A percentile compares a stretch with the other conserved stretches of the same genome.
Evolutionary conservation across 306 rosid species (phyloP).

Genomic region (Fagus crenata): DNA sequence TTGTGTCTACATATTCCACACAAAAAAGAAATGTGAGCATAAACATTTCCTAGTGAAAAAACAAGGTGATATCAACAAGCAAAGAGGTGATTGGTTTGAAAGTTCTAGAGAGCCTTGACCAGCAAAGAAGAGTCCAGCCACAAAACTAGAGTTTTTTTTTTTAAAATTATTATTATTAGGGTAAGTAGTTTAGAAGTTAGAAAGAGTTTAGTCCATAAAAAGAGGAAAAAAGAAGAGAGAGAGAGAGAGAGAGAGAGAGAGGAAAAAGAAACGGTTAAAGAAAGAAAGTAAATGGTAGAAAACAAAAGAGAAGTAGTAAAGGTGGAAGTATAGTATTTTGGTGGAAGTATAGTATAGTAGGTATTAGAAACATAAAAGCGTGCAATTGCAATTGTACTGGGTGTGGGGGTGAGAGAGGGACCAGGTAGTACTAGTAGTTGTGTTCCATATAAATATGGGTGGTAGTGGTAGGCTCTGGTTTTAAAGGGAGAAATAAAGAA

Average conservation of each 20-base stretch:
- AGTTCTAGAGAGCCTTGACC: no score
- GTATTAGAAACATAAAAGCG: no score
- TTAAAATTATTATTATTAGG: no score
- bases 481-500: background rate
- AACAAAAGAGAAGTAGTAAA: constrained; percentile 13
- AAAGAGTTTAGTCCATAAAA: background rate
- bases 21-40: no score
- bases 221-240: background rate
- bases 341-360: no score
- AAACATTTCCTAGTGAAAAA: background rate
- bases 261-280: background rate
- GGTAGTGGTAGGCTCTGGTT: background rate
- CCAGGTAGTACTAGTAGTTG: background rate
- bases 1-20: no score
- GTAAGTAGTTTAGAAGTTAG: no score
- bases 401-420: background rate
- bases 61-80: no score
- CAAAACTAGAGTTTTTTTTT: no score
- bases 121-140: no score
- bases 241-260: no score
- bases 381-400: no score
- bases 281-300: constrained; percentile 7
- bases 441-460: background rate
- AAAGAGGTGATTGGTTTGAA: background rate
- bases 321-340: background rate